Base-by-base conservation (phyloP, 1,284 basidiomycete species). In the Erythrobasidium hasegawianum region DNA sequence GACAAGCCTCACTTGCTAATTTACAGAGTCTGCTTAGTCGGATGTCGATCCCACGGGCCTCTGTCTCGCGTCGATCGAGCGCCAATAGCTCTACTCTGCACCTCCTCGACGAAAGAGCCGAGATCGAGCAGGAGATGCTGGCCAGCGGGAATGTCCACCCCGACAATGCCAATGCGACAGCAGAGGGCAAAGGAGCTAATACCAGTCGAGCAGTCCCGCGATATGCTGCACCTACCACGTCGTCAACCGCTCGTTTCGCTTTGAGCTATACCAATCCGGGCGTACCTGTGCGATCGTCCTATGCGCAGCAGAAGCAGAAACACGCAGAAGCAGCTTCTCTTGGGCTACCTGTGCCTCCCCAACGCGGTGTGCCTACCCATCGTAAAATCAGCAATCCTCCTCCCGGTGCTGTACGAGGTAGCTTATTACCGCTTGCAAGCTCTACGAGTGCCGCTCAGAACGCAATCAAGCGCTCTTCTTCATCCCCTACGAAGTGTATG, bases 191-290 rank as follows among this genome's bases (percentile, higher is more conserved):
- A 16, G 13, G 3, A 16, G 18, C 47, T 7, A 27, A 10, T 45
- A 14, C 26, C 4, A 47, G 22, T 4, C 33, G 38, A 53, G 59
- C n/a, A n/a, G 27, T 54, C 8, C 61, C 61, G n/a, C 38, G 54
- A 13, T 64, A 64, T 38, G 61, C 61, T 2, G 52, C 61, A 8
- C 24, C 61, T 8, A 64, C 61, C 3, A 55, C 52, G 2, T 45
- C 61, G 7, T 56, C 53, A 9, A 24, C 24, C 18, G 61, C 61
- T 16, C 53, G 61, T 14, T 47, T 18, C 43, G 43, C 43, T n/a
- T 14, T 47, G 7, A 47, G 43, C 43, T 47, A 47, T 24, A 47
- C 16, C 7, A 47, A n/a, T 47, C 22, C 43, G 14, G 16, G n/a
- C 43, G 43, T 24, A 47, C 43, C 43, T 8, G 22, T 18, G n/a